Conservation (phyloP, 148 eudicot species). For the Camellia granthamiana region DNA sequence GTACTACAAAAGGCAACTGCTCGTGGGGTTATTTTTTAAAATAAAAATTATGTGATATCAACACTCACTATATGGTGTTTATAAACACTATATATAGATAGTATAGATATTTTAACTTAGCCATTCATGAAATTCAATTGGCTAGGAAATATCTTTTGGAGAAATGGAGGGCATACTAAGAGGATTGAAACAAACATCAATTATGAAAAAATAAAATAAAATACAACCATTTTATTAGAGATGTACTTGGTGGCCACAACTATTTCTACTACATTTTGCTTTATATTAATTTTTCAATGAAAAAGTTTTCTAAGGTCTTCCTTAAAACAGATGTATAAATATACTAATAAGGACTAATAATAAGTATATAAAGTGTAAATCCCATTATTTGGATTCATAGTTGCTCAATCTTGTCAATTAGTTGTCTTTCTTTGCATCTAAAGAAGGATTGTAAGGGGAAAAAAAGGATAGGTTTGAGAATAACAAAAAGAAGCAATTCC, state of each 20-base stretch:
- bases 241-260: not conserved
- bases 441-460: not conserved
- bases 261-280: not conserved
- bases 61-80: no score
- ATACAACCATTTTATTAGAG: not conserved
- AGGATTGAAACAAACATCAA: not conserved
- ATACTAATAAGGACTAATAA: not conserved
- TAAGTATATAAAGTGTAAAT: constrained; percentile 11
- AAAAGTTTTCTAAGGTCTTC: constrained; percentile 5
- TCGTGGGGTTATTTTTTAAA: no score
- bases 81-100: no score
- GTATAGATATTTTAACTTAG: no score
- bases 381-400: constrained; percentile 15
- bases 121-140: not conserved
- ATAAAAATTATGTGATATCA: no score
- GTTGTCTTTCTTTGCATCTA: constrained; percentile 20
- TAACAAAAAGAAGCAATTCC: constrained; percentile 17
- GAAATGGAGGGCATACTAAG: no score
- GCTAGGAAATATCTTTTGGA: not conserved
- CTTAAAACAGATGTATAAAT: not conserved
- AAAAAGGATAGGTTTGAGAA: constrained; percentile 16
- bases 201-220: no score
- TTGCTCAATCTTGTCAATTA: constrained; percentile 59
- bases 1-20: no score
- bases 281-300: not conserved